Evolutionary conservation across 2,329 filamentous ascomycete genomes (phyloP).

Genomic region (Ustulina deusta): DNA sequence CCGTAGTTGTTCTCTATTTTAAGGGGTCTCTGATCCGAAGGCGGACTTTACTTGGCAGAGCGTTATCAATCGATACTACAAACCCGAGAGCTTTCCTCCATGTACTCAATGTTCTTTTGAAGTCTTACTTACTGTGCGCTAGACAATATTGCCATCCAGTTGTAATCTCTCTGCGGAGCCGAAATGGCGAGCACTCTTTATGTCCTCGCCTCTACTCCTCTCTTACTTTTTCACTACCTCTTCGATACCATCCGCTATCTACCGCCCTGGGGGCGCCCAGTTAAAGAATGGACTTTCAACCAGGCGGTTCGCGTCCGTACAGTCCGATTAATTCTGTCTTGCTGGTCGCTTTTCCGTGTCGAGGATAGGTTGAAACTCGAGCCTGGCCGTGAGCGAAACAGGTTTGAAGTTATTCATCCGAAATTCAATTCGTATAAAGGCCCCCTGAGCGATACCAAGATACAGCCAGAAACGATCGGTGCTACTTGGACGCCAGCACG

Average conservation of each 20-base stretch:
- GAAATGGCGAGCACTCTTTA: conserved; percentile 26
- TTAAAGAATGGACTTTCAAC: conserved; percentile 26
- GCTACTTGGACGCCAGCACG: conserved; percentile 35
- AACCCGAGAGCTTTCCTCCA: not conserved
- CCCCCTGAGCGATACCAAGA: conserved; percentile 21
- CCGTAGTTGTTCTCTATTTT: not conserved
- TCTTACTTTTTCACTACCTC: conserved; percentile 25
- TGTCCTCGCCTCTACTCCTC: conserved; percentile 20
- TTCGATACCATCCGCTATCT: conserved; percentile 23
- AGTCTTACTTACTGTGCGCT: not conserved
- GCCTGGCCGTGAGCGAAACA: conserved; percentile 28
- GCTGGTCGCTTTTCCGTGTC: conserved; percentile 1
- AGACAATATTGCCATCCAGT: not conserved
- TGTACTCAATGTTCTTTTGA: not conserved
- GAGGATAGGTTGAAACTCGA: conserved; percentile 28
- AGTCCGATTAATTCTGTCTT: conserved; percentile 29
- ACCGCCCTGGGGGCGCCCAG: conserved; percentile 24
- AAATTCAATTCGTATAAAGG: conserved; percentile 26
- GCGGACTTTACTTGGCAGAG: no score
- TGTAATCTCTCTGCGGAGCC: not conserved
- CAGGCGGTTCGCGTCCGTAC: conserved; percentile 32
- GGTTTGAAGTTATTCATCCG: conserved; percentile 32
- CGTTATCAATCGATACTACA: not conserved
- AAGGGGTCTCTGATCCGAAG: not conserved
- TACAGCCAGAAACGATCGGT: conserved; percentile 22